Conservation (phyloP, 805 yeast species). For the Kuraishia capsulata region DNA sequence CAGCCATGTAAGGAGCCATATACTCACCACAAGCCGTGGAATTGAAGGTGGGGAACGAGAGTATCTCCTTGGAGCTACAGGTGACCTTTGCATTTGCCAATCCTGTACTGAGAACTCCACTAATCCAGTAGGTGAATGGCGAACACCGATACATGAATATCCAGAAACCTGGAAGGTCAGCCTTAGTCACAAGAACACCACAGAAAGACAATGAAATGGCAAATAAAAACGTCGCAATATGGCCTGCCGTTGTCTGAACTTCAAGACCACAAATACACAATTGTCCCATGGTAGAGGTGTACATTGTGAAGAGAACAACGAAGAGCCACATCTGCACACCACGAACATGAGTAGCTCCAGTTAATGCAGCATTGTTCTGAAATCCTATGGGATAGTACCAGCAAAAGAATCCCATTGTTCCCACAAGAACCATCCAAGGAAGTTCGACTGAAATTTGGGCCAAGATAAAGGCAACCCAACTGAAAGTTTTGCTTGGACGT, state of each 20-base stretch:
- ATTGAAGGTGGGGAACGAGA: constrained; percentile 44
- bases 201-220: constrained; percentile 61
- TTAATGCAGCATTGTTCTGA: constrained; percentile 46
- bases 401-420: constrained; percentile 53
- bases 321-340: constrained; percentile 41
- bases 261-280: constrained; percentile 50
- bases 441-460: constrained; percentile 59
- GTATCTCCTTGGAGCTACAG: constrained; percentile 41
- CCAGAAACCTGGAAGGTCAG: constrained; percentile 60
- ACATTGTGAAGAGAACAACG: constrained; percentile 38
- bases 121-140: constrained; percentile 60
- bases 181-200: constrained; percentile 52
- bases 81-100: constrained; percentile 37
- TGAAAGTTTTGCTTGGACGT: constrained; percentile 61
- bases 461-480: constrained; percentile 53
- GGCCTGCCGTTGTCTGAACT: constrained; percentile 54
- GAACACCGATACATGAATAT: constrained; percentile 66
- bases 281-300: constrained; percentile 50
- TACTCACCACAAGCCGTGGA: constrained; percentile 51
- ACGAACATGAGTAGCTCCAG: constrained; percentile 34
- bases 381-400: constrained; percentile 72
- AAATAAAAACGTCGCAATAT: constrained; percentile 45
- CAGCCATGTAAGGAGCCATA: constrained; percentile 28
- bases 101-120: constrained; percentile 44
- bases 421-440: constrained; percentile 54